phyloP scores from a whole-genome alignment of 1,139 yeast genomes.

The Debaryomyces sp. region DNA sequence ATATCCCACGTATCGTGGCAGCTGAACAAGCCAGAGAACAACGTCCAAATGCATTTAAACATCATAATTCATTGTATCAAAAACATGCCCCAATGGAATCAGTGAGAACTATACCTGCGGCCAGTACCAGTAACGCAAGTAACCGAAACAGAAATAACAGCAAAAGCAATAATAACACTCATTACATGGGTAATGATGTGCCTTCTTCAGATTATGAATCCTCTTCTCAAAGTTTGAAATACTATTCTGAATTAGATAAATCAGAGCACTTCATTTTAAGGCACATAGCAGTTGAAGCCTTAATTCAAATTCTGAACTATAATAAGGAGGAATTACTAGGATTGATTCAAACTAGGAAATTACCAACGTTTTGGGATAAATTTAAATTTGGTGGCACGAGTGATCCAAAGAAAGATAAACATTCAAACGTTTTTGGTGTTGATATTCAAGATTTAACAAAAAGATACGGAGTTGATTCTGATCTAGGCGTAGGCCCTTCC shows the following conservation, averaged over 20 bases:
- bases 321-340: conserved; percentile 55
- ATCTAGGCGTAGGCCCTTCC: conserved; percentile 83
- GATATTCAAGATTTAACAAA: conserved; percentile 72
- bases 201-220: conserved; percentile 2
- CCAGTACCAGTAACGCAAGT: conserved; percentile 16
- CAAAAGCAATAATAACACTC: conserved; percentile 3
- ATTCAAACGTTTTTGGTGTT: conserved; percentile 69
- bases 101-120: conserved; percentile 26
- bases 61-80: conserved; percentile 54
- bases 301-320: conserved; percentile 45
- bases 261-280: conserved; percentile 65
- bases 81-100: conserved; percentile 40
- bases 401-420: conserved; percentile 30
- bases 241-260: conserved; percentile 71
- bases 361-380: conserved; percentile 77
- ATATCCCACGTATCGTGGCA: conserved; percentile 94
- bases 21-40: conserved; percentile 96
- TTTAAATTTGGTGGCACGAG: conserved; percentile 40
- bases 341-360: conserved; percentile 59
- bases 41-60: conserved; percentile 82
- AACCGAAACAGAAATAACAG: neutral
- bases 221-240: conserved; percentile 32
- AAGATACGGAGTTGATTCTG: conserved; percentile 83
- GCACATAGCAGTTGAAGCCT: conserved; percentile 68
- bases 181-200: conserved; percentile 8